phyloP scores from a whole-genome alignment of 805 yeast species.

The Yamadazyma paraphyllophila region DNA sequence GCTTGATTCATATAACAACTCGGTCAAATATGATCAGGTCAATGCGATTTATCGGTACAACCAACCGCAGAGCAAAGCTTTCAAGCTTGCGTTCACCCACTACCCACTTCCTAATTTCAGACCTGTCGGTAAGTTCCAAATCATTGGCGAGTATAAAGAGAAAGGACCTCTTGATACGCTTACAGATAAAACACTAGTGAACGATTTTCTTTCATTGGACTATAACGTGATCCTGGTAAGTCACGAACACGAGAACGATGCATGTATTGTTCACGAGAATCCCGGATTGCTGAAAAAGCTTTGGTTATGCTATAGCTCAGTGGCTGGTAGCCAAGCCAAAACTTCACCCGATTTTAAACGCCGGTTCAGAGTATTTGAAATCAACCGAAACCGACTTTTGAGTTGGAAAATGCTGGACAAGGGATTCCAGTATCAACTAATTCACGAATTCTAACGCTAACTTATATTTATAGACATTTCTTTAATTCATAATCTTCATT shows the following conservation, averaged over 20 bases:
- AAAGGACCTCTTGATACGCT: slow-evolving; percentile 32
- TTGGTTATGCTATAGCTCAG: slow-evolving; percentile 41
- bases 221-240: slow-evolving; percentile 40
- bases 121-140: slow-evolving; percentile 36
- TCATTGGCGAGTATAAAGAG: slow-evolving; percentile 39
- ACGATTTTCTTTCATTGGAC: slow-evolving; percentile 34
- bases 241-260: slow-evolving; percentile 45
- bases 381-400: slow-evolving; percentile 23
- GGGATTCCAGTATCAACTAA: slow-evolving; percentile 29
- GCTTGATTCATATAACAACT: slow-evolving; percentile 31
- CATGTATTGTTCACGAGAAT: slow-evolving; percentile 28
- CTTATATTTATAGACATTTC: not conserved
- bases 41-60: slow-evolving; percentile 31
- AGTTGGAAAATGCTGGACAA: slow-evolving; percentile 39
- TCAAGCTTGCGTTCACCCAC: slow-evolving; percentile 37
- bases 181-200: slow-evolving; percentile 27
- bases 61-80: slow-evolving; percentile 8
- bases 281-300: slow-evolving; percentile 11
- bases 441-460: slow-evolving; percentile 10
- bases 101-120: slow-evolving; percentile 43
- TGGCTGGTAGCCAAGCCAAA: slow-evolving; percentile 36
- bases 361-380: slow-evolving; percentile 33
- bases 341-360: slow-evolving; percentile 31
- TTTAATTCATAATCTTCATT: too few species aligned
- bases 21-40: slow-evolving; percentile 32